Evolutionary conservation across 2,329 filamentous ascomycete genomes (phyloP), one percentile per base, ranked within the genome.

Genomic region (Xylaria sp.): DNA sequence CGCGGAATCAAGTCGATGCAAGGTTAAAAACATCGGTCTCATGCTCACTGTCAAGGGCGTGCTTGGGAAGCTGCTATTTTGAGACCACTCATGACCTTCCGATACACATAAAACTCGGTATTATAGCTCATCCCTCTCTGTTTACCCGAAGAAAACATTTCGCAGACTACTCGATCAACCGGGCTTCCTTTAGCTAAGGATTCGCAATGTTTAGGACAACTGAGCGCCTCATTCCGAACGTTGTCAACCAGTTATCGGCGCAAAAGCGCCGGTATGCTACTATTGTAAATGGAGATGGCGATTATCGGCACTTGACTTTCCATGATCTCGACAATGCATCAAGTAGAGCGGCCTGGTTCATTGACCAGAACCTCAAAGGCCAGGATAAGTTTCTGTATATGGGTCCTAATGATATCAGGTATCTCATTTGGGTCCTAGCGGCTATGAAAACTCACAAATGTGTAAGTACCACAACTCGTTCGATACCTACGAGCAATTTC

Each of bases 271-370:
- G 40, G 65, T 65, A 61, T 66, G 70, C 67, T 23, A 64, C 59
- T 6, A 57, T 70, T 18, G 65, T 71, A 5, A 42, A 44, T 29
- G 37, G 60, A 18, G 64, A 74, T 29, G 67, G 69, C 2, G 27
- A 55, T n/a, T 27, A 25, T 13, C 48, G 70, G n/a, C 61, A 66
- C 13, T 37, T 73, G 13, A 73, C 48, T 29, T 73, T 68, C 58
- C 60, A 61, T 42, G 67, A 73, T 27, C 62, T 74, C 16, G 73
- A 73, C 21, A 74, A 73, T 60, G 63, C 50, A 1, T 72, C 73
- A 9, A 73, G 71, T 42, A 66, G 69, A 54, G 73, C 72, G 0
- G 69, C 72, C 5, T 72, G 72, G 72, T 72, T 74, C 44, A 59
- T 74, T 12, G 54, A 58, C 35, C 54, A 72, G 18, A 65, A 62